Evolutionary conservation across 1,284 basidiomycete species (phyloP), one percentile per base, ranked within the genome.

Genomic region (Pseudozyma sp.): DNA sequence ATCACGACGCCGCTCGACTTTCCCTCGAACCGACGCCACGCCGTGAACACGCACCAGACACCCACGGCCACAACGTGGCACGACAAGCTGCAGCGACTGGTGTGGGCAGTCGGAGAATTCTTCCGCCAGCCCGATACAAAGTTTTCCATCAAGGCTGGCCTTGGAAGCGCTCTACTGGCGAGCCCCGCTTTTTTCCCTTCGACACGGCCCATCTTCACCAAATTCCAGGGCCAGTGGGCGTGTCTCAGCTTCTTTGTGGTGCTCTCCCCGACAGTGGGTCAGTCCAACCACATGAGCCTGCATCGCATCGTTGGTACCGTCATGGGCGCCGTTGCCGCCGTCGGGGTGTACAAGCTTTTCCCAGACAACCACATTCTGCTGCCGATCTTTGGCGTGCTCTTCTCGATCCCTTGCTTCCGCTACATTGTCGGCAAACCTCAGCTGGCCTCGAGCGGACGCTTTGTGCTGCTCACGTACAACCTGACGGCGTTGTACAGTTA

Each of bases 351-450:
- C 62, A 69, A 50, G 50, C 45, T 81, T 35, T 94, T 94, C 83
- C 90, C 91, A 0, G 90, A 93, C 53, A 89, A 94, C 71, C 88
- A 92, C 0, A 84, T 91, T 35, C 87, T 90, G 1, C 87, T 98
- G 14, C 90, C 93, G 3, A n/a, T 93, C 42, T 91, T 94, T 68
- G 95, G 96, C 0, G 92, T 93, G 82, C 87, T 97, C 70, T 96
- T 94, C 84, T 94, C 94, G 1, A 86, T 97, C 4, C 95, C 95
- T 3, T 97, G 95, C 85, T 98, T 97, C 86, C 94, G 93, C 84
- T 90, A 91, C 81, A 94, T 95, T 76, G 88, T 94, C 14, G 89
- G 90, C 0, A 90, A 90, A 74, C 85, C 80, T 24, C 77, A 78
- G 58, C 64, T 65, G 16, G 80, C 80, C 4, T 77, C 79, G 13